Base-by-base conservation (phyloP, 2,329 filamentous ascomycete genomes). In the Aspergillus sp. region DNA sequence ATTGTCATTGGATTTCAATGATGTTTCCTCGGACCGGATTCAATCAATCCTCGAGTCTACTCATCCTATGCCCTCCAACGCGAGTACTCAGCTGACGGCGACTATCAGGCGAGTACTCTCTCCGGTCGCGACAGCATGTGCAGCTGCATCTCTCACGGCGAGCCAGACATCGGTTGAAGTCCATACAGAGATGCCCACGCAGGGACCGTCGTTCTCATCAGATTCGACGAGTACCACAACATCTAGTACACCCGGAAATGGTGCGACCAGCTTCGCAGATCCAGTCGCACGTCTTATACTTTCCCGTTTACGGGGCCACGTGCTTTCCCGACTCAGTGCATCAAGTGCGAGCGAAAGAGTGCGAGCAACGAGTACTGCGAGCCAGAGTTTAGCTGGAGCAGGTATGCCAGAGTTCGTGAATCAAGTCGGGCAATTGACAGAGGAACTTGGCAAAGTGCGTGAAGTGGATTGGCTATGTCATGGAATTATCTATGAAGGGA, bases 341-440 rank as follows among this genome's bases (percentile, higher is more conserved):
- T 79, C 77, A n/a, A 86, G 82, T 61, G 82, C 82, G 2, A 81
- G 81, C 15, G 86, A 88, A 64, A 74, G 83, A 17, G 82, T 87
- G 13, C 77, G 82, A 12, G 80, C 80, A 9, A 84, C 83, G 0
- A 83, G 79, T 33, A 82, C 80, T 1, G 85, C 86, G 7, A 83
- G 79, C 12, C 84, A 87, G 60, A 80, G 80, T 8, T 74, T 88
- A 42, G 83, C 85, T 5, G 79, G 79, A 1, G 83, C 81, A 13
- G 86, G 86, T 4, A 80, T 88, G 71, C 81, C 83, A 0, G 86
- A 88, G 63, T 87, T 87, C 64, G 80, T 85, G 9, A 77, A 71
- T 22, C 82, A 85, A 58, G 83, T 88, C 19, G 81, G 82, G 2
- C 80, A 81, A 42, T 75, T 88, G 47, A 84, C 86, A 15, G 84